phyloP scores from a whole-genome alignment of 306 rosid species.

The Quercus glauca region DNA sequence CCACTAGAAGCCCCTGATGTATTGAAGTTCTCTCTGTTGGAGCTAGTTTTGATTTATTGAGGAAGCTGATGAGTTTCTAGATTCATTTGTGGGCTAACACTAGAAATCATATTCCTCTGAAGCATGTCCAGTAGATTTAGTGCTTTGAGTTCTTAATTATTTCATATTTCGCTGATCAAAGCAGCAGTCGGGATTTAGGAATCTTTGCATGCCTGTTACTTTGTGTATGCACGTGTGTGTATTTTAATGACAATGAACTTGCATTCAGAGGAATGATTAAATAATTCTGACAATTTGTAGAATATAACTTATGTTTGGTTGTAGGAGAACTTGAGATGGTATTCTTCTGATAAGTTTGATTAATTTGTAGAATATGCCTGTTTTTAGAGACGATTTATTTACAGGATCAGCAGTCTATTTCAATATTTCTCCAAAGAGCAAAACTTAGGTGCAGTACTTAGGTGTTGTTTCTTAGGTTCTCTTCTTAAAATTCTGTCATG shows the following conservation, averaged over 20 bases:
- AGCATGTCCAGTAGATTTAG: constrained; percentile 3
- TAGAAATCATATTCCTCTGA: constrained; percentile 7
- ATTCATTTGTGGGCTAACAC: constrained; percentile 18
- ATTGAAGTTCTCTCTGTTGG: constrained; percentile 43
- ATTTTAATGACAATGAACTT: constrained; percentile 4
- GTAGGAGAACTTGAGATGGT: neutral
- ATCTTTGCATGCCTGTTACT: neutral
- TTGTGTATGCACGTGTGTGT: neutral
- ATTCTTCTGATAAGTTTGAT: too few relatives aligned
- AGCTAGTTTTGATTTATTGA: constrained; percentile 43
- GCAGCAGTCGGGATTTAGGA: neutral
- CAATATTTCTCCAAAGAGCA: too few relatives aligned
- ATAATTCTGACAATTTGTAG: neutral
- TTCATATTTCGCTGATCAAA: neutral
- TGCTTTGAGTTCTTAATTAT: constrained; percentile 1
- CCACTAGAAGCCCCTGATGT: constrained; percentile 33
- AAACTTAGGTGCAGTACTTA: too few relatives aligned
- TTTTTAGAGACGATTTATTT: too few relatives aligned
- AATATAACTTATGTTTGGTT: neutral
- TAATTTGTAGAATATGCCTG: too few relatives aligned
- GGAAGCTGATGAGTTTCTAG: constrained; percentile 21
- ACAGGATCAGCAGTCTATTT: too few relatives aligned
- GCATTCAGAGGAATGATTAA: neutral
- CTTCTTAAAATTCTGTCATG: too few relatives aligned
- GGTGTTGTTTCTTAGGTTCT: rapidly evolving